Conservation (phyloP, 345 rosid species). For the Tarenaya hassleriana region DNA sequence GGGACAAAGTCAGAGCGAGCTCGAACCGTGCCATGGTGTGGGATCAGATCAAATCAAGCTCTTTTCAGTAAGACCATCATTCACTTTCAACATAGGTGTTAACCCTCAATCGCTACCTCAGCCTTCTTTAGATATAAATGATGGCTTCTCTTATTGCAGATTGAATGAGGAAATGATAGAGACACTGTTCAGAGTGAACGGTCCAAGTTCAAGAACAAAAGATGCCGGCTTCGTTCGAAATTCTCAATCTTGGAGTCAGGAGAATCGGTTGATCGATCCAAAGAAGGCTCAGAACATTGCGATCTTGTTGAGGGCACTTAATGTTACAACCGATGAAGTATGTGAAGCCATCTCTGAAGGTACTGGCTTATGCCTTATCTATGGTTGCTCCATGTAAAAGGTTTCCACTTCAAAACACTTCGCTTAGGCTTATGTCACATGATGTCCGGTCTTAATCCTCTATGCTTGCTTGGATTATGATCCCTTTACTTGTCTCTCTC, state of each 20-base stretch:
- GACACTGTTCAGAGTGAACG: constrained; percentile 48
- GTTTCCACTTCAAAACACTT: neutral
- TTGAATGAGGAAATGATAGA: constrained; percentile 85
- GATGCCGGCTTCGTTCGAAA: constrained; percentile 42
- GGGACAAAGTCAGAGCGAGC: constrained; percentile 92
- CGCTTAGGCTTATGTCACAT: neutral
- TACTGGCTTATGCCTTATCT: constrained; percentile 20
- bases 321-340: constrained; percentile 71
- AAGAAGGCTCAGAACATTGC: constrained; percentile 75
- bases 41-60: constrained; percentile 77
- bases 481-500: no score
- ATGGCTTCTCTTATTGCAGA: constrained; percentile 37
- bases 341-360: constrained; percentile 74
- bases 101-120: no score
- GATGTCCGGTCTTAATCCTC: neutral
- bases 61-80: constrained; percentile 72
- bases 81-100: no score
- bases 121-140: neutral
- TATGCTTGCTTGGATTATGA: no score
- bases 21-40: constrained; percentile 86
- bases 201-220: constrained; percentile 34
- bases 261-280: constrained; percentile 66
- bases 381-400: neutral
- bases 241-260: constrained; percentile 37
- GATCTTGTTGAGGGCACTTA: constrained; percentile 65